Evolutionary conservation across 306 rosid genomes (phyloP).

Genomic region (Castanea sativa): DNA sequence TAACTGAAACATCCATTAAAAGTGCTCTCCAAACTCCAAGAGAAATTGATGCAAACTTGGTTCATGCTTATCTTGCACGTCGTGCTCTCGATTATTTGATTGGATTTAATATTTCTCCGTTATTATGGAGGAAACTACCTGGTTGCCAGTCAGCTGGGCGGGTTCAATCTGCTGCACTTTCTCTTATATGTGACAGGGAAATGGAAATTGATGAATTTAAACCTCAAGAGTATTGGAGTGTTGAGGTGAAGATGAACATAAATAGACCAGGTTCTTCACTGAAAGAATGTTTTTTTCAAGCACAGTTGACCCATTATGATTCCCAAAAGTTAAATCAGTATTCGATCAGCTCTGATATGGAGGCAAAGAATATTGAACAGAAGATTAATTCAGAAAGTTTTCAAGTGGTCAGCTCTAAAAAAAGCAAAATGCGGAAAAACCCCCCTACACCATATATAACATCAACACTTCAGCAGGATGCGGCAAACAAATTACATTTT

Average conservation of each 20-base stretch:
- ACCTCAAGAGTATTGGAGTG: conserved; percentile 80
- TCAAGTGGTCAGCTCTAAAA: conserved; percentile 56
- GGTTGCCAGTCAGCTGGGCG: conserved; percentile 98
- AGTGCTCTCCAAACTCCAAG: conserved; percentile 78
- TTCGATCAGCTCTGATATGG: conserved; percentile 56
- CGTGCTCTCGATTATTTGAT: conserved; percentile 98
- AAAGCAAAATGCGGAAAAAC: conserved; percentile 58
- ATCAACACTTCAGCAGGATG: conserved; percentile 99
- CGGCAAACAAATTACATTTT: conserved; percentile 79
- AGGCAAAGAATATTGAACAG: conserved; percentile 57
- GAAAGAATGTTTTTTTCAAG: conserved; percentile 39
- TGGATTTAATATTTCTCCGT: conserved; percentile 93
- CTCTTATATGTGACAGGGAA: conserved; percentile 94
- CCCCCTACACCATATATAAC: conserved; percentile 94
- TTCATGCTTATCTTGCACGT: conserved; percentile 92
- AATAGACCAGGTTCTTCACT: conserved; percentile 28
- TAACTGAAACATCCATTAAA: conserved; percentile 84
- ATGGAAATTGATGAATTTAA: conserved; percentile 83
- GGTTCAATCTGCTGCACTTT: conserved; percentile 96
- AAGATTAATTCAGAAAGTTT: conserved; percentile 47
- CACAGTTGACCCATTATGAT: conserved; percentile 71
- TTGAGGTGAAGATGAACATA: conserved; percentile 43
- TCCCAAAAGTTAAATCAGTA: conserved; percentile 68
- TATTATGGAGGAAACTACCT: conserved; percentile 95
- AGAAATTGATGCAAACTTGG: conserved; percentile 74